Evolutionary conservation across 2,329 filamentous ascomycete species (phyloP).

Genomic region (Phialemoniopsis sp.): DNA sequence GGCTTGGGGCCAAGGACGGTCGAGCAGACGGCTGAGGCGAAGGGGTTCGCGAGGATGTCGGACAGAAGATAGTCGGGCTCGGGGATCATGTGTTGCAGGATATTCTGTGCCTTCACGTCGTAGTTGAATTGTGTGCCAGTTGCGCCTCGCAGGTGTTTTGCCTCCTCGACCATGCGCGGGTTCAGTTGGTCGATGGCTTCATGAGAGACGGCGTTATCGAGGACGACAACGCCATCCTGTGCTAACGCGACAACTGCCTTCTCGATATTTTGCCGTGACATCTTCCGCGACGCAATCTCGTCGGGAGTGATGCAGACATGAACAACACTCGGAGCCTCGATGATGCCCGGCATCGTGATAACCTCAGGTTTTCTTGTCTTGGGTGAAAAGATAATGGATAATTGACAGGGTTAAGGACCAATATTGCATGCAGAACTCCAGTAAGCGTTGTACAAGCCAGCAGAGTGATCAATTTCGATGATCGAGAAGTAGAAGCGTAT

Average conservation of each 20-base stretch:
- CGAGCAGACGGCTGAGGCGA: slow-evolving; percentile 5
- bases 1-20: slow-evolving; percentile 8
- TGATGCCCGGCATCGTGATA: too few relatives aligned
- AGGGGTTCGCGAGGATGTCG: slow-evolving; percentile 8
- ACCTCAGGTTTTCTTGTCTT: too few relatives aligned
- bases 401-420: too few relatives aligned
- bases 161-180: slow-evolving; percentile 7
- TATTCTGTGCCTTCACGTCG: slow-evolving; percentile 9
- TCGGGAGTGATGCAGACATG: slow-evolving; percentile 3
- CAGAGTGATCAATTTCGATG: too few relatives aligned
- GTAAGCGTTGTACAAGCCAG: too few relatives aligned
- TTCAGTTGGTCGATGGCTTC: slow-evolving; percentile 6
- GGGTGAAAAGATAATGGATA: too few relatives aligned
- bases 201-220: slow-evolving; percentile 3
- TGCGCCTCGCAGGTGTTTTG: slow-evolving; percentile 5
- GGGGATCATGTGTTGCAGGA: slow-evolving; percentile 11
- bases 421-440: too few relatives aligned
- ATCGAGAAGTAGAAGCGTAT: too few relatives aligned
- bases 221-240: slow-evolving; percentile 8
- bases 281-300: slow-evolving; percentile 1
- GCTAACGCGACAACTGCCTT: slow-evolving; percentile 7
- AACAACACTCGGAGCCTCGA: not conserved
- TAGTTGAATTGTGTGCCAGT: slow-evolving; percentile 10
- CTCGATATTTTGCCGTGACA: slow-evolving; percentile 8
- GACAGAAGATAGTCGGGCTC: slow-evolving; percentile 4